These are phyloP conservation scores for Leonotis leonurus DNA, from an alignment of 257 asterid genomes.

Conservation along the genomic window DNA sequence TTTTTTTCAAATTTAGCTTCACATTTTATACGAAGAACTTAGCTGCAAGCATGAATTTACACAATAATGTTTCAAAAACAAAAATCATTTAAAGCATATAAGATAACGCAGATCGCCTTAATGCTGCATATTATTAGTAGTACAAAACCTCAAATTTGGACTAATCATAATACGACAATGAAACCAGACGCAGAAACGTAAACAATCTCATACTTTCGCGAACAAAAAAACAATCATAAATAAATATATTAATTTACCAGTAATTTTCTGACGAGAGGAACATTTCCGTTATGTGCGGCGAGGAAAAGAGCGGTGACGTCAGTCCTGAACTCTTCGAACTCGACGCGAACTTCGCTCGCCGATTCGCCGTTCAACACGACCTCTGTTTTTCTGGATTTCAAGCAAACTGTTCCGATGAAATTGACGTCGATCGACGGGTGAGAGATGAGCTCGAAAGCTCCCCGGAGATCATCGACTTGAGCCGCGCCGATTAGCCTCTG, in stretches of 20 bases:
- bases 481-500: slow-evolving; percentile 56
- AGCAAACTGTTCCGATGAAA: slow-evolving; percentile 53
- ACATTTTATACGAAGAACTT: not conserved
- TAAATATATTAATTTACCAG: slow-evolving; percentile 33
- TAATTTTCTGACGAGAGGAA: slow-evolving; percentile 42
- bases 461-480: slow-evolving; percentile 37
- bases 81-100: not conserved
- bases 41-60: not conserved
- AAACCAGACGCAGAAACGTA: slow-evolving; percentile 6
- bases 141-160: not conserved
- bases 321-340: slow-evolving; percentile 68
- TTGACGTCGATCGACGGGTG: slow-evolving; percentile 49
- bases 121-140: not conserved
- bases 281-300: slow-evolving; percentile 66
- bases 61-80: not conserved
- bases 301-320: slow-evolving; percentile 70
- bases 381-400: slow-evolving; percentile 52
- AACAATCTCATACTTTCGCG: not conserved
- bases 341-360: slow-evolving; percentile 44
- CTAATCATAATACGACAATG: not conserved
- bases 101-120: not conserved
- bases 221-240: not conserved
- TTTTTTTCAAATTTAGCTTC: not conserved
- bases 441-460: slow-evolving; percentile 39
- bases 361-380: slow-evolving; percentile 51